Conservation (phyloP, 306 rosid species). For the Oxytropis ochrocephala region DNA sequence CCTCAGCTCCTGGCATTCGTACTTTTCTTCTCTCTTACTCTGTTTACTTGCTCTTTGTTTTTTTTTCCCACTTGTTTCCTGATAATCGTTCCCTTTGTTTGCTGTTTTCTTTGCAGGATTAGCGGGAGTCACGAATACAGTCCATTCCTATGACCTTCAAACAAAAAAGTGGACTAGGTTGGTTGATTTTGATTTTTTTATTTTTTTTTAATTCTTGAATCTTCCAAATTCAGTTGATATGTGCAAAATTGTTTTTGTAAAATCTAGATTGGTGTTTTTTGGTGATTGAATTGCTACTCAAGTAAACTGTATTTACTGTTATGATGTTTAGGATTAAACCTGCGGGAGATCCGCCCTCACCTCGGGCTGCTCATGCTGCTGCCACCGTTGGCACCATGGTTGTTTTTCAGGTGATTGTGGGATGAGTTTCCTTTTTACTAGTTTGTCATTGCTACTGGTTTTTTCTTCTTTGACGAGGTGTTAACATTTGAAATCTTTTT, state of each 20-base stretch:
- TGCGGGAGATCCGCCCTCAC: conserved; percentile 97
- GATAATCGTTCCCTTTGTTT: background rate
- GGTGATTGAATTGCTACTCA: conserved; percentile 21
- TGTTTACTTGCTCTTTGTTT: background rate
- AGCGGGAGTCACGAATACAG: conserved; percentile 92
- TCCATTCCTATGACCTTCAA: conserved; percentile 79
- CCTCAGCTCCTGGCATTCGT: conserved; percentile 95
- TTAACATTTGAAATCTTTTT: conserved; percentile 16
- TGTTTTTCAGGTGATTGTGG: conserved; percentile 80
- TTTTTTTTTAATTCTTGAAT: background rate
- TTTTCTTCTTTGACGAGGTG: conserved; percentile 2
- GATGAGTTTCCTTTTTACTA: background rate
- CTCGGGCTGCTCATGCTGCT: conserved; percentile 97
- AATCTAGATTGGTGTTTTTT: background rate
- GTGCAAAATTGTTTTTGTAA: background rate
- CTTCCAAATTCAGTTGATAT: background rate
- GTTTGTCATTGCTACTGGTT: background rate
- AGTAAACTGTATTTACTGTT: conserved; percentile 24
- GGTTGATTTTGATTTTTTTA: conserved; percentile 29
- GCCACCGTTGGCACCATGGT: conserved; percentile 98
- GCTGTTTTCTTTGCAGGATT: conserved; percentile 43
- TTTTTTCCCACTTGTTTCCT: background rate
- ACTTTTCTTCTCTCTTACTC: background rate
- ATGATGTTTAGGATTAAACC: conserved; percentile 64
- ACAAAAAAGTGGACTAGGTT: conserved; percentile 92